phyloP scores from a whole-genome alignment of 225 moss, liverwort and hornwort species.

The Pseudoscleropodium purum region DNA sequence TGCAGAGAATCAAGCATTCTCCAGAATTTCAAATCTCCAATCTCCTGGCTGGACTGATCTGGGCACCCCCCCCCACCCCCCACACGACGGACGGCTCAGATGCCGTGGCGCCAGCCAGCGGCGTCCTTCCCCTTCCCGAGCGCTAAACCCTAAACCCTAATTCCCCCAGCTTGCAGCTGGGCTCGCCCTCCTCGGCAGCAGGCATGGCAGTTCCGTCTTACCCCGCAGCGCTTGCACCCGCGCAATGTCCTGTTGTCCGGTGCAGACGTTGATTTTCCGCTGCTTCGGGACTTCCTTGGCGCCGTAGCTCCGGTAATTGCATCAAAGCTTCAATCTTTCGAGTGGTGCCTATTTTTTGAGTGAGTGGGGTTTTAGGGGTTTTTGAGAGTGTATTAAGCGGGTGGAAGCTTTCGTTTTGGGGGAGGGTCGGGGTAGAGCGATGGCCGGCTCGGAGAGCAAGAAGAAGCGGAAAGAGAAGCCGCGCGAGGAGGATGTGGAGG shows the following conservation, averaged over 20 bases:
- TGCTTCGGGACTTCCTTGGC: not conserved
- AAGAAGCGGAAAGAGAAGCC: conserved; percentile 70
- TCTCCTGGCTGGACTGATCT: not conserved
- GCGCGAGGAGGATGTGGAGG: conserved; percentile 14
- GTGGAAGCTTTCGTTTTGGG: not conserved
- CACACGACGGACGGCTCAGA: conserved; percentile 19
- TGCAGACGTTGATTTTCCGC: not conserved
- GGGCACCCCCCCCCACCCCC: not conserved
- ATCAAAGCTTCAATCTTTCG: not conserved
- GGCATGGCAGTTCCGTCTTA: not conserved
- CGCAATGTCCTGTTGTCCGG: not conserved
- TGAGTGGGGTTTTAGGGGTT: not conserved
- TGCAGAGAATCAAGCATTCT: not conserved
- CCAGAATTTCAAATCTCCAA: not conserved
- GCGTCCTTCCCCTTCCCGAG: not conserved
- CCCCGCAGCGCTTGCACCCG: not conserved
- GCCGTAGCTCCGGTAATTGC: not conserved
- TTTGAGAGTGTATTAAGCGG: not conserved
- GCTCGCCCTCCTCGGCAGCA: not conserved
- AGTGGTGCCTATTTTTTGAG: not conserved
- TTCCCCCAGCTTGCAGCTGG: not conserved
- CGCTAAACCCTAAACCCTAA: conserved; percentile 3
- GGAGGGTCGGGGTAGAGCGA: not conserved
- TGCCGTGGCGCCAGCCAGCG: not conserved
- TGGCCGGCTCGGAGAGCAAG: conserved; percentile 65